Evolutionary conservation across 768 basidiomycete species (phyloP), one percentile per base, ranked within the genome.

Genomic region (Tricholoma terreum): DNA sequence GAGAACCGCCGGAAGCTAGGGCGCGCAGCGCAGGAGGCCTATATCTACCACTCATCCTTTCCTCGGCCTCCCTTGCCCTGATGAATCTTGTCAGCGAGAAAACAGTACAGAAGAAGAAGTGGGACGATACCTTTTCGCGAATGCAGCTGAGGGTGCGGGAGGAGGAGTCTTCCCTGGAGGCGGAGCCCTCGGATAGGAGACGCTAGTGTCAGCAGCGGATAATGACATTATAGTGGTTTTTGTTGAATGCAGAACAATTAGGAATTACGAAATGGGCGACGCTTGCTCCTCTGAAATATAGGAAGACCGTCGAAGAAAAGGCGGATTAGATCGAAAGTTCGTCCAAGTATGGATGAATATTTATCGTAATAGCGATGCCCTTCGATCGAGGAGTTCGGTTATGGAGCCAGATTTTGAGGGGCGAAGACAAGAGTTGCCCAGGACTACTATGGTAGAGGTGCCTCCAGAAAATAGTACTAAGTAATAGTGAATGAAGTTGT

Each of bases 81-180:
- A 48, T 10, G 50, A 35, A 40, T 55, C 10, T 60, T 27, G 53
- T 59, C 7, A 63, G 57, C 27, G 40, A 54, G 43, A 46, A 59
- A 27, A 33, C 33, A 60, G 54, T 38, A 55, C 60, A 59, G 70
- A 61, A 60, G 50, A 56, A 31, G 48, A 48, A 63, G 27, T 19
- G 46, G 19, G 11, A 34, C 60, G 79, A 30, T 45, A 92, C 91
- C 92, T 85, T 81, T 92, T 93, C 31, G 91, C 90, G 73, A 80
- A 93, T 21, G 90, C 92, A 61, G 92, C 91, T 56, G 92, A 94
- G 55, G 92, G 92, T 14, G 91, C 92, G 54, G 92, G 91, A 58
- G 91, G 91, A 59, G 92, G 91, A 1, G 91, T 94, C 76, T 93
- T 94, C 60, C 92, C 92, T 68, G 90, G 87, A 58, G 79, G 73